These are phyloP conservation scores for Chrysanthemum makinoi DNA, from an alignment of 129 eudicot species.

Conservation along the genomic window DNA sequence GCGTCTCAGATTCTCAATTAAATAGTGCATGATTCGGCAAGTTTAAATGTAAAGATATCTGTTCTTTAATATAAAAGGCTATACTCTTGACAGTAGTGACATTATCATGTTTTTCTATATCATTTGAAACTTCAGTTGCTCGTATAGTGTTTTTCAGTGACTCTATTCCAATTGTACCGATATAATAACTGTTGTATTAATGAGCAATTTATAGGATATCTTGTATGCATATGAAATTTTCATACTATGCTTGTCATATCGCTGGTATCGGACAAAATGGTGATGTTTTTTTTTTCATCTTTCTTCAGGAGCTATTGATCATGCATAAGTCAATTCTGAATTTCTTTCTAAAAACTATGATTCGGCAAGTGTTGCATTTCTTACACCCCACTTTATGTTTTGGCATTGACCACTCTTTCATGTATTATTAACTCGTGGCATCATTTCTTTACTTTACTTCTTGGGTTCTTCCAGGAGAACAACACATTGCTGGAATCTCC, in stretches of 20 bases:
- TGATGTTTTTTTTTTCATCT: constrained; percentile 15
- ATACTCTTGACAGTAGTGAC: not conserved
- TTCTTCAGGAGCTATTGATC: constrained; percentile 76
- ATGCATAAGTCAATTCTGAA: constrained; percentile 87
- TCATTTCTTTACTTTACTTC: no score
- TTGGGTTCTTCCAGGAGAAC: constrained; percentile 36
- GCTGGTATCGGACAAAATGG: constrained; percentile 11
- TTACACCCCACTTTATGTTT: not conserved
- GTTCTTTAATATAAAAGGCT: not conserved
- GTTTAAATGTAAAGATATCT: no score
- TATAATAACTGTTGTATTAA: no score
- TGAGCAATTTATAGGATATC: not conserved
- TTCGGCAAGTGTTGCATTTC: constrained; percentile 46
- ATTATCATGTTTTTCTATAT: not conserved
- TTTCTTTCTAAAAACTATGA: constrained; percentile 82
- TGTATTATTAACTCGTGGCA: no score
- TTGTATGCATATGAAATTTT: not conserved
- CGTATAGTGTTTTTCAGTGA: constrained; percentile 6
- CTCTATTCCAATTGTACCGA: not conserved
- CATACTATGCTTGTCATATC: not conserved
- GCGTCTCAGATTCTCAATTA: no score
- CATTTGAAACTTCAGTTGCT: not conserved
- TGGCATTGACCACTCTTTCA: no score
- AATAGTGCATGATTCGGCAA: no score
- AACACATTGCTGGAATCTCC: constrained; percentile 62